Base-by-base conservation (phyloP, 1,284 basidiomycete genomes). In the Fistulinella cinereoalba region DNA sequence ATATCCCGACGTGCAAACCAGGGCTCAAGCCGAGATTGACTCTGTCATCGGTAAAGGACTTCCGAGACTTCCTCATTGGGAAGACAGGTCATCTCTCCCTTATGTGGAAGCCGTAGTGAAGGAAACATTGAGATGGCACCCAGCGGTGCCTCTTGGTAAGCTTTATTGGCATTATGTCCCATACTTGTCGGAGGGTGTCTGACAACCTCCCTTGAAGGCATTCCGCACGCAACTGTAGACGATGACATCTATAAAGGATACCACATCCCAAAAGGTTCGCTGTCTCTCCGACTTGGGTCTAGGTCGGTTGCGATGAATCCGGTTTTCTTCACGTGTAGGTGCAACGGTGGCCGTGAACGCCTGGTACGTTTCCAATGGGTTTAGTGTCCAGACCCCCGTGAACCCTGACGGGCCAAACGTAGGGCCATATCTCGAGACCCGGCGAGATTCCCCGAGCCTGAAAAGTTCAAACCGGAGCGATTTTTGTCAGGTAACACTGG, bases 61-160 rank as follows among this genome's bases (percentile, higher is more conserved):
- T 6, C 39, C 38, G 13, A 58, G 70, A 33, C 41, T 72, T 1
- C 77, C 76, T 2, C 54, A 61, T 5, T 67, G 73, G 31, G 60
- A 62, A 3, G 71, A 78, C 31, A 54, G 73, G 3, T 43, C 52
- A 2, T 59, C 55, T 12, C 58, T 81, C 19, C 65, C 62, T 1
- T 81, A 77, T 55, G 55, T 81, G 1, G 57, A 66, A 12, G 77
- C 77, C 0, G 52, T 79, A 1, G 53, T 79, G 43, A 77, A 75
- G 50, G 82, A 82, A 57, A 69, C 76, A 1, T 54, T 80, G 39
- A 65, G 80, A 23, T 82, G 72, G 64, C 67, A 72, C 4, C 74
- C 76, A 3, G 66, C 72, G 4, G 67, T 59, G 3, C 76, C 75
- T 11, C 47, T 63, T 1, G 54, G 64, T 56, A 49, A 27, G 48